phyloP scores from a whole-genome alignment of 495 filamentous ascomycete species.

The Immersiella caudata region DNA sequence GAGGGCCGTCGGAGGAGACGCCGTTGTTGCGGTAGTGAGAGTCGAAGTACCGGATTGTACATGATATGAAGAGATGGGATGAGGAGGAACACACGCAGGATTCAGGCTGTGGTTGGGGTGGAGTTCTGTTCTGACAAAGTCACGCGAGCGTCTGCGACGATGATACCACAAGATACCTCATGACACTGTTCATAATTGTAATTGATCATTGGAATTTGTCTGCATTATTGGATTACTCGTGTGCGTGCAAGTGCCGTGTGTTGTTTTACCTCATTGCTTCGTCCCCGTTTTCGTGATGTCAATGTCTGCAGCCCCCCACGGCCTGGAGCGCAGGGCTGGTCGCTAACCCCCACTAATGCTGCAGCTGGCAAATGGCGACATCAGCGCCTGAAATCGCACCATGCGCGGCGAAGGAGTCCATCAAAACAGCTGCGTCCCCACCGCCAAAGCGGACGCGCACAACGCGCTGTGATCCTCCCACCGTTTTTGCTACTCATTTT shows the following conservation, averaged over 20 bases:
- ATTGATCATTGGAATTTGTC: neutral
- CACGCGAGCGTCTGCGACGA: neutral
- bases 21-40: slow-evolving; percentile 33
- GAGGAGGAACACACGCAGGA: too few species aligned
- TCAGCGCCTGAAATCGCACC: slow-evolving; percentile 21
- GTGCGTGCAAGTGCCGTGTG: neutral
- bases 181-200: neutral
- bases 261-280: slow-evolving; percentile 3
- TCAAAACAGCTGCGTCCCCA: slow-evolving; percentile 4
- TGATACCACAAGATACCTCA: neutral
- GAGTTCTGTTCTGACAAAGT: neutral
- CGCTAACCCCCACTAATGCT: slow-evolving; percentile 5
- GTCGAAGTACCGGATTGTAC: too few species aligned
- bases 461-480: neutral
- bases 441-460: neutral
- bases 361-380: slow-evolving; percentile 26
- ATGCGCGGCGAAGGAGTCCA: neutral
- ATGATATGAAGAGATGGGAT: too few species aligned
- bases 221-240: neutral
- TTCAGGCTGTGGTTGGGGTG: neutral
- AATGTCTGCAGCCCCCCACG: neutral
- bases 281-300: neutral
- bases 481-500: neutral
- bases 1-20: slow-evolving; percentile 32
- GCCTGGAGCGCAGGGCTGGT: neutral